phyloP scores from a whole-genome alignment of 495 filamentous ascomycete species.

The Penicillium waksmanii region DNA sequence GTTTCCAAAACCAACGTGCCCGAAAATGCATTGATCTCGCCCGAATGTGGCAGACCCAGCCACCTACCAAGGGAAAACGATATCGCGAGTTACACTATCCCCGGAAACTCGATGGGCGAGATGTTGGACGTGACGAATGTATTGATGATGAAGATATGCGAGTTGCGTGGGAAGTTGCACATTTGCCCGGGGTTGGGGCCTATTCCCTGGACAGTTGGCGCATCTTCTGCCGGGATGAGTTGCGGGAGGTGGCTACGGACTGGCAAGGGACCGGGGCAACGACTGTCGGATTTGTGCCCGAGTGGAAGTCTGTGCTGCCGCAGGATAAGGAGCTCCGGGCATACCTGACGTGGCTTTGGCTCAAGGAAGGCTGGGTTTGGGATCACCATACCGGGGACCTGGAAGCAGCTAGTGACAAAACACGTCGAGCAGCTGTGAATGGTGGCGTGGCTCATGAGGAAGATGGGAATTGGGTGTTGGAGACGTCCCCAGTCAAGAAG shows the following conservation, averaged over 20 bases:
- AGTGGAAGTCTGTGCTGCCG: slow-evolving; percentile 88
- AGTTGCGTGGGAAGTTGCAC: slow-evolving; percentile 81
- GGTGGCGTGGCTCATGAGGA: slow-evolving; percentile 68
- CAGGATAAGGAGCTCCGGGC: slow-evolving; percentile 87
- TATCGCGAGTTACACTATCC: slow-evolving; percentile 76
- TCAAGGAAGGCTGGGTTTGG: slow-evolving; percentile 83
- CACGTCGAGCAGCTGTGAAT: slow-evolving; percentile 60
- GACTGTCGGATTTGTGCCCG: slow-evolving; percentile 45
- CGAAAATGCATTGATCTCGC: slow-evolving; percentile 68
- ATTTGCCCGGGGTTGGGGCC: slow-evolving; percentile 78
- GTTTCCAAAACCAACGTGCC: slow-evolving; percentile 69
- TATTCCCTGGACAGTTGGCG: slow-evolving; percentile 94
- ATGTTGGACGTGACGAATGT: slow-evolving; percentile 56
- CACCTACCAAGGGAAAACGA: slow-evolving; percentile 61
- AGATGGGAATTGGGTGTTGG: slow-evolving; percentile 50
- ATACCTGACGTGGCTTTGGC: slow-evolving; percentile 89
- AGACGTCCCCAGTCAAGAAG: slow-evolving; percentile 41
- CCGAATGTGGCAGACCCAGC: slow-evolving; percentile 66
- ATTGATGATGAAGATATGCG: slow-evolving; percentile 45
- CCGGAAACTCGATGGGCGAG: slow-evolving; percentile 51
- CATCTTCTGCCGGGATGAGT: slow-evolving; percentile 85
- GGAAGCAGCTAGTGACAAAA: slow-evolving; percentile 55
- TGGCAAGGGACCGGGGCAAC: slow-evolving; percentile 57
- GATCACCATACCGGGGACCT: slow-evolving; percentile 71
- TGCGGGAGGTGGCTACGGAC: slow-evolving; percentile 63